These are phyloP conservation scores for Ambrosia hybrid DNA, from an alignment of 140 eudicot species.

Conservation along the genomic window DNA sequence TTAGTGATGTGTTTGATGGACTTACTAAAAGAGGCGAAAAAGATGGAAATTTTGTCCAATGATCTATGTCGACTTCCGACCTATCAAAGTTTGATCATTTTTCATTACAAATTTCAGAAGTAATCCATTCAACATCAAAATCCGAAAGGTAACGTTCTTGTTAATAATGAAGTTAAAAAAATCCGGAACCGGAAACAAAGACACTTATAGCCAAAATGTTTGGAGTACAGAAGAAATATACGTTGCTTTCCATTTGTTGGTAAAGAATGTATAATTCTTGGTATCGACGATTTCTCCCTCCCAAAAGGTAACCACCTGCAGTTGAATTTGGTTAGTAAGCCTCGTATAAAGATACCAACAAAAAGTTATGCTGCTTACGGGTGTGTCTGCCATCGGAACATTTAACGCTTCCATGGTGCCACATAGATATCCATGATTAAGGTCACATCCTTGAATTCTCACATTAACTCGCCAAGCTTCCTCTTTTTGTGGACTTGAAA, in stretches of 20 bases:
- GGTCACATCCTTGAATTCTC: slow-evolving; percentile 83
- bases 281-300: slow-evolving; percentile 98
- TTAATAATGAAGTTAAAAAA: neutral
- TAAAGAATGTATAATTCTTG: slow-evolving; percentile 86
- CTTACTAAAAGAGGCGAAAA: slow-evolving; percentile 78
- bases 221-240: slow-evolving; percentile 32
- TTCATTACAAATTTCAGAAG: neutral
- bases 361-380: slow-evolving; percentile 48
- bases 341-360: slow-evolving; percentile 12
- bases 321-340: slow-evolving; percentile 8
- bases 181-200: neutral
- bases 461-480: slow-evolving; percentile 99
- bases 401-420: slow-evolving; percentile 99
- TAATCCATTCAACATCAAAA: slow-evolving; percentile 7
- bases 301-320: slow-evolving; percentile 96
- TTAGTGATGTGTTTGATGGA: neutral
- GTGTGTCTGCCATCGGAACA: slow-evolving; percentile 99
- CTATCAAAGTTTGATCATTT: slow-evolving; percentile 39
- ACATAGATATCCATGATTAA: slow-evolving; percentile 85
- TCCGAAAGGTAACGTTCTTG: neutral
- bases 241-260: slow-evolving; percentile 97
- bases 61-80: slow-evolving; percentile 85
- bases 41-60: slow-evolving; percentile 90
- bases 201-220: neutral
- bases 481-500: slow-evolving; percentile 86